These are phyloP conservation scores for Dujonia santamariae DNA, from an alignment of 1,139 yeast species.

Conservation along the genomic window DNA sequence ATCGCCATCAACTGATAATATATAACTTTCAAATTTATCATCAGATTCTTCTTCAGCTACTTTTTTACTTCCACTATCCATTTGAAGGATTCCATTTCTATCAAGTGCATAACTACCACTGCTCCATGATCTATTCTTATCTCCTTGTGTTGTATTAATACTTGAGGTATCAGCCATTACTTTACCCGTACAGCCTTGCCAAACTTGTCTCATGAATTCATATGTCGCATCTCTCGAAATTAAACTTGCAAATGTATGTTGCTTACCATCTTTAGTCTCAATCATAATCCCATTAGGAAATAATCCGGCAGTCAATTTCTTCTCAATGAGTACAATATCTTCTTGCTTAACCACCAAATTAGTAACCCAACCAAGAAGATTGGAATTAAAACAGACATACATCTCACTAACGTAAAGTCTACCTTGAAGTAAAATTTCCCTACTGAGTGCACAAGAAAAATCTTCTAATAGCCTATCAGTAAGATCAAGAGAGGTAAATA, in stretches of 20 bases:
- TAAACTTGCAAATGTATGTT: constrained; percentile 86
- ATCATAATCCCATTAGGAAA: constrained; percentile 87
- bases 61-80: constrained; percentile 8
- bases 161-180: constrained; percentile 12
- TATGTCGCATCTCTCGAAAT: constrained; percentile 76
- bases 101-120: constrained; percentile 5
- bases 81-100: constrained; percentile 7
- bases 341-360: constrained; percentile 68
- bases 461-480: constrained; percentile 78
- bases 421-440: constrained; percentile 91
- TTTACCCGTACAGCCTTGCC: constrained; percentile 40
- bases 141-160: constrained; percentile 1
- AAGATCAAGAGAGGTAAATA: constrained; percentile 66
- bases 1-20: constrained; percentile 34
- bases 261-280: constrained; percentile 63
- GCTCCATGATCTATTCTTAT: constrained; percentile 4
- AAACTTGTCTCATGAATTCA: constrained; percentile 61
- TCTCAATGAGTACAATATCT: constrained; percentile 73
- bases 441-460: constrained; percentile 83
- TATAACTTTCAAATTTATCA: constrained; percentile 24
- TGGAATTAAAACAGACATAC: constrained; percentile 86
- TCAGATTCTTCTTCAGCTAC: constrained; percentile 8
- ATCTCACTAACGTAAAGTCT: constrained; percentile 79
- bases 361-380: constrained; percentile 90
- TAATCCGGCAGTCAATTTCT: constrained; percentile 79